A percentile compares a stretch with the other conserved stretches of the same genome.
Evolutionary conservation across 192 early-diverging fungal species (phyloP).

Genomic region (Phlyctochytrium bullatum): DNA sequence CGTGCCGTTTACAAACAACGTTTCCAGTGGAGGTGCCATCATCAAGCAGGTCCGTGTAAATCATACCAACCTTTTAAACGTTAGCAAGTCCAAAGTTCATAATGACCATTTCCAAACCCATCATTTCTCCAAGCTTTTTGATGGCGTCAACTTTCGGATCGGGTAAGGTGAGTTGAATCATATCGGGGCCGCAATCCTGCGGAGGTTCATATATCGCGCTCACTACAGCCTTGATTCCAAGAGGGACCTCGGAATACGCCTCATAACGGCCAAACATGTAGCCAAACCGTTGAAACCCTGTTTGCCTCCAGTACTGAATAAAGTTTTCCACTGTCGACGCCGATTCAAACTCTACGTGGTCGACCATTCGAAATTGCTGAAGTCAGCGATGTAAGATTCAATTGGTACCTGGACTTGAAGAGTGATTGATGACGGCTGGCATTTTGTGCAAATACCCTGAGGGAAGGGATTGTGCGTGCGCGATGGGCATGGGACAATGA

Average conservation of each 20-base stretch:
- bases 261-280: slow-evolving; percentile 92
- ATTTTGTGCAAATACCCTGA: slow-evolving; percentile 94
- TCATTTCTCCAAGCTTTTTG: background rate
- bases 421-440: slow-evolving; percentile 91
- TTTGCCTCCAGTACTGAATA: slow-evolving; percentile 80
- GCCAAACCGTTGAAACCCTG: slow-evolving; percentile 90
- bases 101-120: background rate
- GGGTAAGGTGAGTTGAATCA: slow-evolving; percentile 52
- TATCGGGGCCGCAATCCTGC: slow-evolving; percentile 76
- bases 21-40: slow-evolving; percentile 73
- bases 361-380: slow-evolving; percentile 89
- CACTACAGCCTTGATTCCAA: slow-evolving; percentile 96
- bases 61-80: slow-evolving; percentile 80
- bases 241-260: slow-evolving; percentile 83
- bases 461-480: slow-evolving; percentile 87
- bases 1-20: slow-evolving; percentile 86
- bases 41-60: slow-evolving; percentile 90
- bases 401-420: slow-evolving; percentile 69
- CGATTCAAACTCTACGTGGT: slow-evolving; percentile 93
- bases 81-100: background rate
- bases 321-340: slow-evolving; percentile 77
- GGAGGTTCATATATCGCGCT: slow-evolving; percentile 92
- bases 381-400: background rate
- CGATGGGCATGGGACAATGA: slow-evolving; percentile 72
- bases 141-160: slow-evolving; percentile 35